Evolutionary conservation across 495 filamentous ascomycete species (phyloP), one percentile per base, ranked within the genome.

Genomic region (Penicillium fimorum): DNA sequence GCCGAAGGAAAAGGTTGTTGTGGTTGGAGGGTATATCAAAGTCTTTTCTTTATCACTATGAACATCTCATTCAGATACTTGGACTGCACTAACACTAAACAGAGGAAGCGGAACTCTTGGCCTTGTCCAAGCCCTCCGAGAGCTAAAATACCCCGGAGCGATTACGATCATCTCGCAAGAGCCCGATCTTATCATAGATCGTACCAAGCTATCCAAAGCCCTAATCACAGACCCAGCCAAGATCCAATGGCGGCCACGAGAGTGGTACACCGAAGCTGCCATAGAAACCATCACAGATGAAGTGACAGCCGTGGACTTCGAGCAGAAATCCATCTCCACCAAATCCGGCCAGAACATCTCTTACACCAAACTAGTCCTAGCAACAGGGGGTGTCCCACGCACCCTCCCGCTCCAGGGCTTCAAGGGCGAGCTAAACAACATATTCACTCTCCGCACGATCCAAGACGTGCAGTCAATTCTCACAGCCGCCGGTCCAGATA

Each of bases 181-280:
- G 68, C 86, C 87, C 3, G 87, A 92, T 67, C 77, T 85, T 20
- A 90, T 91, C 43, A 91, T 96, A 67, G 94, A 98, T 77, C 84
- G 94, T 13, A 90, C 94, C 5, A 97, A 97, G 79, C 84, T 98
- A 47, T 96, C 91, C 53, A 98, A 98, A 72, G 92, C 94, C 1
- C 76, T 97, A 12, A 85, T 97, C 58, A 78, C 89, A n/a, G 93
- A 98, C 64, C 69, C 80, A 2, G 73, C 81, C 17, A 96, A 96
- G 74, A 72, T 96, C 40, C 83, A 87, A 50, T 87, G 84, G 81
- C 79, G 92, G 29, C 80, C 87, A 9, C 69, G 75, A 30, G 85
- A 85, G 22, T 96, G 89, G 86, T 97, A 87, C 72, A 82, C 88
- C 56, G 78, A 81, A 4, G 87, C 87, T 8, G 84, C 79, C 13